A percentile compares a stretch with the other conserved stretches of the same genome.
These are phyloP conservation scores for Onygena corvina DNA, from an alignment of 2,329 filamentous ascomycete genomes.

Conservation along the genomic window DNA sequence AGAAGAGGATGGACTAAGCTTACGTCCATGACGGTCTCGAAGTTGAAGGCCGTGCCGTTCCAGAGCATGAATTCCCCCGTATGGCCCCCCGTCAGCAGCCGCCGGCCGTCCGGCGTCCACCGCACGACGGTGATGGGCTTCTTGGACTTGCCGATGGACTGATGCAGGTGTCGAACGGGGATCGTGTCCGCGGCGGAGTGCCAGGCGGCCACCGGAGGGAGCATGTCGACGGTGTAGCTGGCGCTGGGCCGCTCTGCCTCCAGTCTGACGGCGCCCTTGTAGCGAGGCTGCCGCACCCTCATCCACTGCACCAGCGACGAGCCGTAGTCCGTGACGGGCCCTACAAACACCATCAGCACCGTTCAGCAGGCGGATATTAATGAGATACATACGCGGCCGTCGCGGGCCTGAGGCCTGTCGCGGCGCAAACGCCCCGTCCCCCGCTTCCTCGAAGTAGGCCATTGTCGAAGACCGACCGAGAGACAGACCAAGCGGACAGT, in stretches of 20 bases:
- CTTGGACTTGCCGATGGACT: constrained; percentile 96
- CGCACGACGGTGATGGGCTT: constrained; percentile 93
- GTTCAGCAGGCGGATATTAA: constrained; percentile 5
- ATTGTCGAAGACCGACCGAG: constrained; percentile 16
- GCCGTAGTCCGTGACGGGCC: constrained; percentile 85
- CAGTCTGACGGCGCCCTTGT: constrained; percentile 57
- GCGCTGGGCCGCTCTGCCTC: constrained; percentile 74
- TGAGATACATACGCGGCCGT: constrained; percentile 26
- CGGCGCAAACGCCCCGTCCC: constrained; percentile 23
- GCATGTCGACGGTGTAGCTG: constrained; percentile 86
- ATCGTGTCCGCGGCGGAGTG: constrained; percentile 72
- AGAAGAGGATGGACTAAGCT: constrained; percentile 14
- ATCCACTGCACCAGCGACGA: constrained; percentile 86
- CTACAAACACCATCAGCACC: constrained; percentile 40
- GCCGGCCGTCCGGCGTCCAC: constrained; percentile 92
- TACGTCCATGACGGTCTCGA: constrained; percentile 93
- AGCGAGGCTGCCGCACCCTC: constrained; percentile 64
- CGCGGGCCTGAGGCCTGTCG: constrained; percentile 25
- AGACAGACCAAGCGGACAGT: too few species aligned
- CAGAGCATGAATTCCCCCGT: constrained; percentile 97
- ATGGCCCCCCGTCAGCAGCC: constrained; percentile 82
- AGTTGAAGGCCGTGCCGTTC: constrained; percentile 99
- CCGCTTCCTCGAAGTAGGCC: constrained; percentile 31
- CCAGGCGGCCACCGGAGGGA: constrained; percentile 66
- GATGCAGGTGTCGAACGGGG: constrained; percentile 88